Percentiles rank a stretch among this genome's conserved stretches.
phyloP scores from a whole-genome alignment of 2,329 filamentous ascomycete species.

The Aspergillus aculeatus region DNA sequence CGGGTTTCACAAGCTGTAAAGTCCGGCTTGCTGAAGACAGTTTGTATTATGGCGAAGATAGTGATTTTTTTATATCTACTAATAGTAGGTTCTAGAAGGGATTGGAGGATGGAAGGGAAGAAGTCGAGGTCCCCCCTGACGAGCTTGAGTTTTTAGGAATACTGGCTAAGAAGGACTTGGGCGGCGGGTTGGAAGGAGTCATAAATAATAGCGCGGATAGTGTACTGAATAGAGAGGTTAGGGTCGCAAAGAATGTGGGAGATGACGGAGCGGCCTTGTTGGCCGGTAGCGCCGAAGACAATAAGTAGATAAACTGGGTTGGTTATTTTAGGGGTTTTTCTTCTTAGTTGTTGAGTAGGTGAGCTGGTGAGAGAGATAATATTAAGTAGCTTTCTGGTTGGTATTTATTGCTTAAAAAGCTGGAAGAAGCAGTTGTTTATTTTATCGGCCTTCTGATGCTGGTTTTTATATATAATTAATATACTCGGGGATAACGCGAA shows the following conservation, averaged over 20 bases:
- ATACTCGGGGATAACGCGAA: too few relatives aligned
- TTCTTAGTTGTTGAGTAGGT: too few relatives aligned
- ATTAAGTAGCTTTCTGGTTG: too few relatives aligned
- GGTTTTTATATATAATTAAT: too few relatives aligned
- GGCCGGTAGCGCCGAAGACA: not conserved
- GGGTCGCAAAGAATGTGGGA: not conserved
- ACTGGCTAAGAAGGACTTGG: not conserved
- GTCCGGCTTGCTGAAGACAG: not conserved
- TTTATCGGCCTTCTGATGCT: too few relatives aligned
- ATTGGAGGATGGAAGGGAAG: not conserved
- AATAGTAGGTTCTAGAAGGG: not conserved
- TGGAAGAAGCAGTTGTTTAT: too few relatives aligned
- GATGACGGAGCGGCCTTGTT: conserved; percentile 1
- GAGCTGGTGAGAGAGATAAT: too few relatives aligned
- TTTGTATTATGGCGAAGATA: not conserved
- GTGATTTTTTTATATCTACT: too few relatives aligned
- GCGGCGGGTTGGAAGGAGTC: not conserved
- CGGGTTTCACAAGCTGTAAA: not conserved
- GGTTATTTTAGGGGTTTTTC: too few relatives aligned
- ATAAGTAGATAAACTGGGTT: not conserved
- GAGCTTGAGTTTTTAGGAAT: not conserved
- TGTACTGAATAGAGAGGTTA: not conserved
- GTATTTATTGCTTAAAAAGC: too few relatives aligned
- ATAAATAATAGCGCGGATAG: not conserved
- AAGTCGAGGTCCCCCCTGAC: not conserved